Conservation (phyloP, 345 rosid genomes). For the Eucalyptus curtisii region DNA sequence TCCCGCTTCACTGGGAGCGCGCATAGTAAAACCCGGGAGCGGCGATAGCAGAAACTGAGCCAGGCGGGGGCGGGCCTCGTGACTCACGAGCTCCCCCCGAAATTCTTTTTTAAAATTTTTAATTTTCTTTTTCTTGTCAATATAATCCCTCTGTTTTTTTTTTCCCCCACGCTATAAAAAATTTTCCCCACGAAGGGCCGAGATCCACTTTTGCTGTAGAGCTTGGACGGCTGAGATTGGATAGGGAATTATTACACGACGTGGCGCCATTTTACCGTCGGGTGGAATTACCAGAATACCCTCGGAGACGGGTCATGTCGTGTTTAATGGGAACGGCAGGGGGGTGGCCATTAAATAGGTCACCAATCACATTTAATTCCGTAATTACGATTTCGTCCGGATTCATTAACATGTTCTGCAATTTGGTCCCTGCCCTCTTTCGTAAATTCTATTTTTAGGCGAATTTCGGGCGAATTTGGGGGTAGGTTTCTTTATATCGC, state of each 20-base stretch:
- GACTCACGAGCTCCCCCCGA: background rate
- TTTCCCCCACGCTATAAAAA: background rate
- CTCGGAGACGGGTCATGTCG: background rate
- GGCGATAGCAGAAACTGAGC: background rate
- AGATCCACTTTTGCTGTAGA: background rate
- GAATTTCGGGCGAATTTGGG: background rate
- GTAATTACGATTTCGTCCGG: background rate
- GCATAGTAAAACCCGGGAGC: conserved; percentile 1
- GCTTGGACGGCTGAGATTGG: background rate
- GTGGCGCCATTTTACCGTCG: background rate
- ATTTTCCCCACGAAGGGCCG: background rate
- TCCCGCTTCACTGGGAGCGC: background rate
- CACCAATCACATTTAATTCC: background rate
- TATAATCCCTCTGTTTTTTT: background rate
- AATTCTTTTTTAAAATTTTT: background rate
- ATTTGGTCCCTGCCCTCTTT: background rate
- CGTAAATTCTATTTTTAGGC: background rate
- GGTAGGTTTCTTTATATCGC: background rate
- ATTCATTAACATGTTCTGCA: background rate
- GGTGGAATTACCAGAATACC: background rate
- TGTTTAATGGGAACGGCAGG: background rate
- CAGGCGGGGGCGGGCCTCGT: background rate
- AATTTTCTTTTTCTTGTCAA: background rate
- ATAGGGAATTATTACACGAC: background rate
- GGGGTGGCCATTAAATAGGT: background rate